A percentile compares a stretch with the other conserved stretches of the same genome.
phyloP scores from a whole-genome alignment of 371 early-diverging fungal genomes.

The Dichotomocladium elegans region DNA sequence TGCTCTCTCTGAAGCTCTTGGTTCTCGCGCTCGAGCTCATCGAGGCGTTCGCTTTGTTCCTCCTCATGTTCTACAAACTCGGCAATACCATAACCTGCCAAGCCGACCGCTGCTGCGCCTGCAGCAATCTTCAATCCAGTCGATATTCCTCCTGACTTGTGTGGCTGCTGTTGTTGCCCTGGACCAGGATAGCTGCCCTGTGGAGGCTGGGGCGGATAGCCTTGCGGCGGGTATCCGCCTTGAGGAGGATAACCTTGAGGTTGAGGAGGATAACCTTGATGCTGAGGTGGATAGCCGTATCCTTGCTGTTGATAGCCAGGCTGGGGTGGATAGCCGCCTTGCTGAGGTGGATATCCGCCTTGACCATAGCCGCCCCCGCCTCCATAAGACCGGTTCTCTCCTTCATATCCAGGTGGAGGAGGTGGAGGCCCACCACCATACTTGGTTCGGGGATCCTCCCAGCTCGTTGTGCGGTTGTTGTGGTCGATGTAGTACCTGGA shows the following conservation, averaged over 20 bases:
- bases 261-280: slow-evolving; percentile 9
- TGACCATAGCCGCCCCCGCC: slow-evolving; percentile 7
- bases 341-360: slow-evolving; percentile 11
- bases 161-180: slow-evolving; percentile 3
- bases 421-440: slow-evolving; percentile 12
- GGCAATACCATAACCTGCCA: slow-evolving; percentile 36
- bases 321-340: slow-evolving; percentile 11
- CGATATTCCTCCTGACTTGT: slow-evolving; percentile 22
- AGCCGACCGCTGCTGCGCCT: slow-evolving; percentile 35
- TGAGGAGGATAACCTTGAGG: slow-evolving; percentile 10
- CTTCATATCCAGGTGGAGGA: slow-evolving; percentile 21
- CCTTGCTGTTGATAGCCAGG: slow-evolving; percentile 10
- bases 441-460: slow-evolving; percentile 54
- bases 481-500: slow-evolving; percentile 58
- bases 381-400: too few species aligned
- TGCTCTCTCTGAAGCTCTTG: slow-evolving; percentile 5
- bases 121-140: slow-evolving; percentile 41
- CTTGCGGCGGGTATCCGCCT: slow-evolving; percentile 2
- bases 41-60: slow-evolving; percentile 24
- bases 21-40: slow-evolving; percentile 11
- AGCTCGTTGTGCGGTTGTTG: slow-evolving; percentile 49
- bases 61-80: slow-evolving; percentile 41
- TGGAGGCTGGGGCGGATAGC: slow-evolving; percentile 4
- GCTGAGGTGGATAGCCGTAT: slow-evolving; percentile 6
- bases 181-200: slow-evolving; percentile 6